Conservation (phyloP, 768 basidiomycete species). For the Suillus paluster region DNA sequence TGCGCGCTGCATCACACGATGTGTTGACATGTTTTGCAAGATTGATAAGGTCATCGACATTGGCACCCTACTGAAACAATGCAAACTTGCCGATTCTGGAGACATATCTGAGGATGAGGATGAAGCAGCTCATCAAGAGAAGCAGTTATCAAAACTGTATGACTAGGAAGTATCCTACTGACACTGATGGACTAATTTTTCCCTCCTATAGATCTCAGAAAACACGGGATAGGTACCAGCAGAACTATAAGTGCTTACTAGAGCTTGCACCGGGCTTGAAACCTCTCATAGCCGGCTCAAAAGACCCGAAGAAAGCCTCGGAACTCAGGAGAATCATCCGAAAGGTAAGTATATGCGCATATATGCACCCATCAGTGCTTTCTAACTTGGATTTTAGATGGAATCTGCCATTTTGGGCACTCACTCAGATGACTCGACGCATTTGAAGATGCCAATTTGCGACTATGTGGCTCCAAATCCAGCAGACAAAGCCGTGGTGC, state of each 20-base stretch:
- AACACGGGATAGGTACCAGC: neutral
- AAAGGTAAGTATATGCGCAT: conserved; percentile 7
- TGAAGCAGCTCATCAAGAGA: neutral
- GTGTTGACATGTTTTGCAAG: too few species aligned
- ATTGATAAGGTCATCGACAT: neutral
- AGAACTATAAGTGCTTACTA: neutral
- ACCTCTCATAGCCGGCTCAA: neutral
- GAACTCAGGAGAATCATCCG: neutral
- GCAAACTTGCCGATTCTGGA: neutral
- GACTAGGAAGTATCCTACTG: neutral
- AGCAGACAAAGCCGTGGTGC: neutral
- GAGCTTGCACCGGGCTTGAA: neutral
- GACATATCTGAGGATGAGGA: neutral
- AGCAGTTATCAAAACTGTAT: neutral
- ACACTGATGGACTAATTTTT: too few species aligned
- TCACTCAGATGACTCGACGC: too few species aligned
- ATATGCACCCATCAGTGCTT: neutral
- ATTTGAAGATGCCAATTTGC: neutral
- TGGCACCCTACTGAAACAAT: neutral
- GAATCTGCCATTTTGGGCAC: too few species aligned
- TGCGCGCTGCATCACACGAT: neutral
- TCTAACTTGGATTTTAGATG: conserved; percentile 5
- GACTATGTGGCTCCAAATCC: neutral
- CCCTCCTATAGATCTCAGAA: conserved; percentile 1
- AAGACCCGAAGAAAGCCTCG: neutral